Base-by-base conservation (phyloP, 1,284 basidiomycete species). In the Malassezia restricta region DNA sequence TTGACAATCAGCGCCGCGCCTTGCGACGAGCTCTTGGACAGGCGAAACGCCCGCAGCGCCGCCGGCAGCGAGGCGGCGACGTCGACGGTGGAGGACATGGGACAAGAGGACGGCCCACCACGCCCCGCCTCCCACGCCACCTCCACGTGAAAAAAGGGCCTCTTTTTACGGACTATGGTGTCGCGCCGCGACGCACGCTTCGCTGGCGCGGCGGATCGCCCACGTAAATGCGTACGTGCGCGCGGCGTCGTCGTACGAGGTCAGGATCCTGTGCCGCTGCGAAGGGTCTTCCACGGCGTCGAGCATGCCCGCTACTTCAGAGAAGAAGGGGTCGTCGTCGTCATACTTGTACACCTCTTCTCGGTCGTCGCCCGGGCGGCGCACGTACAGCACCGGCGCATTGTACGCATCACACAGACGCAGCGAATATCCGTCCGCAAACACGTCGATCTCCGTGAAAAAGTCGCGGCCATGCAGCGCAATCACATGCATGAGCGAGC, bases 261-360 rank as follows among this genome's bases (percentile, higher is more conserved):
- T 47, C n/a, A 56, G 42, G 20, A 51, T 46, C 8, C 35, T 27
- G 24, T 43, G 33, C 0, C 56, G 24, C 11, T 66, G 61, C 7
- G 53, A 53, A 6, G 65, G 64, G 46, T 67, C 63, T 46, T 69
- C 64, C 40, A 69, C 62, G 53, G 61, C 62, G 47, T 69, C 66
- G 27, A 71, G 65, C 37, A 69, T 40, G 51, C 67, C 66, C 35
- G 51, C 49, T n/a, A 72, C 66, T 48, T 71, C 69, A 5, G 68
- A 65, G 61, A 67, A 71, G 68, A 71, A 71, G 29, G 69, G 69
- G 51, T 71, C 69, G 54, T 71, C 69, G 54, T 65, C 64, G 43
- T 61, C 50, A 61, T 65, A 70, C n/a, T 65, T 52, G 17, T 67
- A 58, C 40, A 66, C 66, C 57, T 71, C 68, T 48, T 70, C 69